Base-by-base conservation (phyloP, 164 flowering plant genomes). In the Cinnamomum micranthum region DNA sequence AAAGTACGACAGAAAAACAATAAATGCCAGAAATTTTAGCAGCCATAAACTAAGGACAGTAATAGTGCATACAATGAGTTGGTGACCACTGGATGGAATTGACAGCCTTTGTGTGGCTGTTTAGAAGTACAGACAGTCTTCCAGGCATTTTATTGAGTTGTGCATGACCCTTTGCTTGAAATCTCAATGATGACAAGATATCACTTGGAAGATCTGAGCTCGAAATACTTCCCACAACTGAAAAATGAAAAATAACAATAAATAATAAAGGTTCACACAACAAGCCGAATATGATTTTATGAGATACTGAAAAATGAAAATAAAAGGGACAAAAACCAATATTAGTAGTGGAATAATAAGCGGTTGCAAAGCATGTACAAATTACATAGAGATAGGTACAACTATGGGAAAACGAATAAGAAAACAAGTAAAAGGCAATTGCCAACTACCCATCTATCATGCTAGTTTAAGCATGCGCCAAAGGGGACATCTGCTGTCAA, bases 31-130 rank as follows among this genome's bases (percentile, higher is more conserved):
- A 41, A 41, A 41, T 41, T 41, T 41, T 41, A 7, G 47, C 9
- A 41, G 47, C 47, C 47, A 41, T 41, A 0, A 41, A 41, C 55
- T 9, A 71, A 71, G 73, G 24, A 71, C 20, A 55, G 11, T 70
- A 55, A 55, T 13, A 15, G 23, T 20, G 20, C 1, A 83, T 75
- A 92, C 98, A 83, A 80, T 93, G 92, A 81, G 78, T 84, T 73
- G 81, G 81, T 33, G 96, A 93, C 98, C 96, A 92, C 28, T 90
- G 87, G 24, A 93, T 73, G 22, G 93, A 75, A 84, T 86, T 93
- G 69, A 93, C 98, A 77, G 95, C 84, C 79, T 90, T 93, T 15
- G 82, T 70, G 68, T 95, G 98, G 17, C 93, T 70, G 70, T 33
- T 69, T 17, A 95, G 80, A 71, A 82, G 50, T 59, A 77, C 6